Percentiles rank a stretch among this genome's conserved stretches.
phyloP scores from a whole-genome alignment of 106 monocot species.

The Acorus calamus region DNA sequence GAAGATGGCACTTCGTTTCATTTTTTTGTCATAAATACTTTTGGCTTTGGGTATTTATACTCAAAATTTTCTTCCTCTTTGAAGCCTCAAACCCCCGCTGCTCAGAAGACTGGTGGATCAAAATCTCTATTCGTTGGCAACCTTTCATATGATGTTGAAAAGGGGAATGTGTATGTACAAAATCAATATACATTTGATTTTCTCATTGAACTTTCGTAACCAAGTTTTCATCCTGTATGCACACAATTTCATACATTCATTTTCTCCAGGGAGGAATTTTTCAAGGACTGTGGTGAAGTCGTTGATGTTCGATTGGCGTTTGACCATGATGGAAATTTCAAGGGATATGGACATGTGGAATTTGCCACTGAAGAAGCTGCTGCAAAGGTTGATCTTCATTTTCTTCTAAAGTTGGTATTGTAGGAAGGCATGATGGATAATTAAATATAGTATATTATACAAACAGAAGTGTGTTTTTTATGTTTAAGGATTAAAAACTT shows the following conservation, averaged over 20 bases:
- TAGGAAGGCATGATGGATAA: not conserved
- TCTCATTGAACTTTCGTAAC: not conserved
- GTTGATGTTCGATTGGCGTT: constrained; percentile 51
- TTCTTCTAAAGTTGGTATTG: not conserved
- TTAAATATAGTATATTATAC: no score
- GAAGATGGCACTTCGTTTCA: not conserved
- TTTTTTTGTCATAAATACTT: not conserved
- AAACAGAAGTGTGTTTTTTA: no score
- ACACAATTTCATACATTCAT: no score
- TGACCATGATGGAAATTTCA: constrained; percentile 46
- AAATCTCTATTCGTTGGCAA: constrained; percentile 81
- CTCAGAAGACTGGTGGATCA: constrained; percentile 31
- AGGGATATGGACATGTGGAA: constrained; percentile 85
- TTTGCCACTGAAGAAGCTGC: constrained; percentile 63
- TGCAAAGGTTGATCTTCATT: constrained; percentile 25
- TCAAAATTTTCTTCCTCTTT: not conserved
- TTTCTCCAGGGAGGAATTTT: constrained; percentile 53
- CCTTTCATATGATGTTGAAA: constrained; percentile 29
- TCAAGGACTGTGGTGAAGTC: constrained; percentile 67
- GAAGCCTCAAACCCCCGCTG: constrained; percentile 48
- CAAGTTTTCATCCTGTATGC: no score
- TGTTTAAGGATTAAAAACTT: no score
- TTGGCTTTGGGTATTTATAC: not conserved
- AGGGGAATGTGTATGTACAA: constrained; percentile 57
- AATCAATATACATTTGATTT: not conserved